Conservation (phyloP, 805 yeast genomes). For the Sungouiozyma ichnusensis region DNA sequence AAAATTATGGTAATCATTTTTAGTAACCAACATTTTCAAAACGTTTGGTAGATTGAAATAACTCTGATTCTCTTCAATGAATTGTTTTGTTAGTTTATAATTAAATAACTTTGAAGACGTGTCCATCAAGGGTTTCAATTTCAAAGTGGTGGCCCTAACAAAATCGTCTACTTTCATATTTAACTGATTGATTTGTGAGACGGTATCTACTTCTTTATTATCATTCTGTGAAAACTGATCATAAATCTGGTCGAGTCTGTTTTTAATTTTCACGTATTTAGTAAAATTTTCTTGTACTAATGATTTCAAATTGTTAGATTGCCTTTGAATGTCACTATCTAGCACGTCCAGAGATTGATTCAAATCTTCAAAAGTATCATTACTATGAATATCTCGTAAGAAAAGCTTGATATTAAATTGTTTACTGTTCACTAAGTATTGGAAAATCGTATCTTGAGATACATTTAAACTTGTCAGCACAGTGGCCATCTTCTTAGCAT, state of each 20-base stretch:
- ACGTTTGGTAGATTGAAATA: conserved; percentile 49
- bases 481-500: conserved; percentile 31
- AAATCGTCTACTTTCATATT: conserved; percentile 39
- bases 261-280: conserved; percentile 54
- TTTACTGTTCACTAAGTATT: conserved; percentile 46
- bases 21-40: conserved; percentile 33
- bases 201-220: conserved; percentile 15
- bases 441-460: conserved; percentile 14
- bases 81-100: conserved; percentile 38
- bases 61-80: conserved; percentile 42
- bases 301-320: conserved; percentile 39
- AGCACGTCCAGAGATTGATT: conserved; percentile 37
- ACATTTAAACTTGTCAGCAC: conserved; percentile 13
- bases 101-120: conserved; percentile 39
- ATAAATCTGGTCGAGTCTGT: conserved; percentile 51
- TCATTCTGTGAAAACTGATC: conserved; percentile 34
- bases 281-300: conserved; percentile 52
- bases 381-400: conserved; percentile 44
- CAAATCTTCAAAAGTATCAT: conserved; percentile 43
- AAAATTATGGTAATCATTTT: conserved; percentile 47
- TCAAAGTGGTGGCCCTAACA: conserved; percentile 40
- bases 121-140: conserved; percentile 50
- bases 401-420: conserved; percentile 48
- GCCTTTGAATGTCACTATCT: conserved; percentile 39
- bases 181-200: conserved; percentile 27